A percentile compares a stretch with the other conserved stretches of the same genome.
Conservation (phyloP, 1,284 basidiomycete species). For the Ganoderma multipileum region DNA sequence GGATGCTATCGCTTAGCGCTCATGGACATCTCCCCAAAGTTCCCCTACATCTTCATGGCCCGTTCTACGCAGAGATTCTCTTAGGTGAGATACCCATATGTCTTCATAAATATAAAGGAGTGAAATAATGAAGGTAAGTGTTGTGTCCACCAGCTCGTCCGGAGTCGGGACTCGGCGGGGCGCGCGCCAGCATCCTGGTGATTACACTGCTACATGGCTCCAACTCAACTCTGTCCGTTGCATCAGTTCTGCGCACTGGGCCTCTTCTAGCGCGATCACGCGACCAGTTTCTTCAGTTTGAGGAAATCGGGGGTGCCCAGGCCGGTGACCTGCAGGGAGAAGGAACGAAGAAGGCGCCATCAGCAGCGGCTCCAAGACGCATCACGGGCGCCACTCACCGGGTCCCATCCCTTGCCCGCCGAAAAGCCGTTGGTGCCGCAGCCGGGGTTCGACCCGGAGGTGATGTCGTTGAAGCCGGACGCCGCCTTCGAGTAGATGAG, state of each 20-base stretch:
- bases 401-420: conserved; percentile 64
- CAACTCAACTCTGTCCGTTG: no score
- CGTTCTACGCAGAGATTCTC: no score
- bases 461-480: conserved; percentile 65
- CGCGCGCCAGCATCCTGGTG: no score
- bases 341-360: not conserved
- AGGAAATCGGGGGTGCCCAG: conserved; percentile 68
- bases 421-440: conserved; percentile 52
- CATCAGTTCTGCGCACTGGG: not conserved
- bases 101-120: no score
- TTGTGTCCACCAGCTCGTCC: no score
- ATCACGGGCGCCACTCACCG: conserved; percentile 45
- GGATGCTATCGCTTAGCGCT: no score
- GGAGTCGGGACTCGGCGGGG: no score
- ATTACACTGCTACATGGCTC: no score
- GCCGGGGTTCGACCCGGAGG: conserved; percentile 52
- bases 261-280: conserved; percentile 21
- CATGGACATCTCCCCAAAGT: no score
- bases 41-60: no score
- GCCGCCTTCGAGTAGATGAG: conserved; percentile 57
- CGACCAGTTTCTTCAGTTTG: conserved; percentile 53
- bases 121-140: no score
- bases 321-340: conserved; percentile 56
- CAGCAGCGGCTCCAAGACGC: not conserved
- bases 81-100: no score